Evolutionary conservation across 352 stramenopile species (phyloP).

Genomic region (Phytophthora vignae): DNA sequence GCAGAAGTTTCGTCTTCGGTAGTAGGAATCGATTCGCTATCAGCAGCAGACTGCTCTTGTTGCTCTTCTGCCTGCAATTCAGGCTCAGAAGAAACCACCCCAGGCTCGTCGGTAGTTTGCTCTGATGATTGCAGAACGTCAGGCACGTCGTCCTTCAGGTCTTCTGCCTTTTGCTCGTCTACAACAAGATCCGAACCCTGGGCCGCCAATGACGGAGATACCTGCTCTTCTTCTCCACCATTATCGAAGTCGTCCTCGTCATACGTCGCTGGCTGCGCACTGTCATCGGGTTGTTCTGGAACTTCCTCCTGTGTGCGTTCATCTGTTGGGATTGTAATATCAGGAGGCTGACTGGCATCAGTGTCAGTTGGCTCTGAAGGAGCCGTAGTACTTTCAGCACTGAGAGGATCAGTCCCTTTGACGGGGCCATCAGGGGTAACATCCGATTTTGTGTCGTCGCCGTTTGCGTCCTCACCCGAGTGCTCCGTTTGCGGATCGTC

Average conservation of each 20-base stretch:
- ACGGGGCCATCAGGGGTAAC: background rate
- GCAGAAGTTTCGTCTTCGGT: background rate
- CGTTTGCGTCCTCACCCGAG: background rate
- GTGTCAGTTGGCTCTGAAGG: slow-evolving; percentile 3
- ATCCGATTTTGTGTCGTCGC: background rate
- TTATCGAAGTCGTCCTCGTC: slow-evolving; percentile 39
- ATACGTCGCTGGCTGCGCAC: slow-evolving; percentile 17
- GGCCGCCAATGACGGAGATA: background rate
- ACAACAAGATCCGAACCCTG: slow-evolving; percentile 1
- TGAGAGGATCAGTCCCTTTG: slow-evolving; percentile 1
- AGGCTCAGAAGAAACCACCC: background rate
- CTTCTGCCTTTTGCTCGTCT: slow-evolving; percentile 6
- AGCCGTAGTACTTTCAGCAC: background rate
- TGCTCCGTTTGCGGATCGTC: slow-evolving; percentile 5
- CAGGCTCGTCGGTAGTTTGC: slow-evolving; percentile 1
- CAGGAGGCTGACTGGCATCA: slow-evolving; percentile 3
- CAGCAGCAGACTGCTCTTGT: background rate
- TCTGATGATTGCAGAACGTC: background rate
- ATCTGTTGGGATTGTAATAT: slow-evolving; percentile 5
- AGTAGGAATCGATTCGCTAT: background rate
- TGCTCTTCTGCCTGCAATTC: slow-evolving; percentile 1
- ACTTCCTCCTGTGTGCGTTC: slow-evolving; percentile 5
- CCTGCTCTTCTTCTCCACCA: slow-evolving; percentile 8
- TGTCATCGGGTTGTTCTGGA: background rate
- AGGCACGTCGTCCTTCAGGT: background rate